These are phyloP conservation scores for Trichosporon coremiiforme DNA, from an alignment of 1,284 basidiomycete genomes.

Conservation along the genomic window DNA sequence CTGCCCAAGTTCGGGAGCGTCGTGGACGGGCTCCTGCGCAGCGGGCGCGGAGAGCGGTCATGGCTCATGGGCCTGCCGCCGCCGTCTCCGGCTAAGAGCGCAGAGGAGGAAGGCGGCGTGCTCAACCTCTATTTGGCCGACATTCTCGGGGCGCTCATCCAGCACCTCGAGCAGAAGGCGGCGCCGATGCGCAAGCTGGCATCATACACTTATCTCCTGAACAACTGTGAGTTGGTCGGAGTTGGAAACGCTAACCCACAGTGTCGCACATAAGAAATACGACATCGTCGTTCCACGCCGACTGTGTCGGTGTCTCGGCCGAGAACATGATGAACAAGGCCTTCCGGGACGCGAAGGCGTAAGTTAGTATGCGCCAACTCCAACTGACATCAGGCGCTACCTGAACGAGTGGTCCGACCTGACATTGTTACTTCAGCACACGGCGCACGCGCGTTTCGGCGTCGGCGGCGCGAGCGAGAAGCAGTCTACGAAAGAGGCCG, in stretches of 20 bases:
- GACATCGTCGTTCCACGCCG: constrained; percentile 45
- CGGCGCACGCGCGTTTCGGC: constrained; percentile 39
- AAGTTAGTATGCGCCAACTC: not conserved
- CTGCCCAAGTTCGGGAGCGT: constrained; percentile 46
- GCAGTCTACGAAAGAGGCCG: constrained; percentile 52
- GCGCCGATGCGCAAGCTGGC: constrained; percentile 46
- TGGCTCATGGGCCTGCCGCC: constrained; percentile 57
- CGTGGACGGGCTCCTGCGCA: constrained; percentile 46
- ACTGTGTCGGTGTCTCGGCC: constrained; percentile 54
- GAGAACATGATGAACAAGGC: constrained; percentile 55
- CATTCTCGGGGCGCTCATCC: constrained; percentile 51
- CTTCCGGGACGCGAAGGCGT: constrained; percentile 52
- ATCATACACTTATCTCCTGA: constrained; percentile 50
- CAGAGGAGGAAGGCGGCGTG: constrained; percentile 50
- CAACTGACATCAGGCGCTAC: constrained; percentile 39
- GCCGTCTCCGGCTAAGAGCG: constrained; percentile 41
- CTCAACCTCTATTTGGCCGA: constrained; percentile 55
- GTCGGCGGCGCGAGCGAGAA: constrained; percentile 45
- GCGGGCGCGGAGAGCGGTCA: constrained; percentile 51
- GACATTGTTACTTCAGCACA: constrained; percentile 39
- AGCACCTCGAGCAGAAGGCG: constrained; percentile 43
- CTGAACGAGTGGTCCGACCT: constrained; percentile 48
- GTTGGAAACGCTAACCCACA: constrained; percentile 30
- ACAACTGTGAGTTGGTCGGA: constrained; percentile 49
- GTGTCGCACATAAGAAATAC: constrained; percentile 56